phyloP scores from a whole-genome alignment of 306 rosid genomes.

The Dryas alaskensis region DNA sequence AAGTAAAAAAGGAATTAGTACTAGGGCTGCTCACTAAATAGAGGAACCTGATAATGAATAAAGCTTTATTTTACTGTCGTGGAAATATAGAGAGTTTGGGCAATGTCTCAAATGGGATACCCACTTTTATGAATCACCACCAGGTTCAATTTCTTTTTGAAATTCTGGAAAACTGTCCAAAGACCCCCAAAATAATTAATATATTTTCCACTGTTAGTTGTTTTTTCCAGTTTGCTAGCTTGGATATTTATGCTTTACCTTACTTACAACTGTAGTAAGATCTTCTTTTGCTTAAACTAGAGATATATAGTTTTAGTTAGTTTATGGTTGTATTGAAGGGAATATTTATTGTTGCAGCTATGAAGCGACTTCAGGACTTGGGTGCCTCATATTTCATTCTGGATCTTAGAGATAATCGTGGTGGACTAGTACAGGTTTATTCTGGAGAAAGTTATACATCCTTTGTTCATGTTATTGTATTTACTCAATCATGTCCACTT shows the following conservation, averaged over 20 bases:
- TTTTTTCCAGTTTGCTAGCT: neutral
- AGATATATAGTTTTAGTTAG: constrained; percentile 11
- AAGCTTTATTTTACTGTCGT: neutral
- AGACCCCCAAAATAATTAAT: neutral
- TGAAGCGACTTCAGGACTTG: constrained; percentile 84
- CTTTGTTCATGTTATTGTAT: neutral
- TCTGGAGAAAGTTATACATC: neutral
- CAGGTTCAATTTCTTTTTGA: neutral
- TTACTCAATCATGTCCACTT: neutral
- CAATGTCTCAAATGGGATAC: neutral
- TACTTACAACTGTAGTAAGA: constrained; percentile 6
- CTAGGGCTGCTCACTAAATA: neutral
- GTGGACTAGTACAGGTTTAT: constrained; percentile 93
- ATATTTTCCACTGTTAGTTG: neutral
- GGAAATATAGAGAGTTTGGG: neutral
- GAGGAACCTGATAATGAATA: neutral
- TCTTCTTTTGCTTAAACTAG: neutral
- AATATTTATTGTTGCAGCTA: constrained; percentile 61
- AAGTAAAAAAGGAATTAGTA: neutral
- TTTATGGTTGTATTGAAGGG: constrained; percentile 11
- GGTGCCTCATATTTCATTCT: constrained; percentile 82
- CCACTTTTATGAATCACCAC: neutral
- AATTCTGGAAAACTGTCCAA: neutral
- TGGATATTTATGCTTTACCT: constrained; percentile 2
- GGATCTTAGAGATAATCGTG: constrained; percentile 97